Evolutionary conservation across 129 eudicot species (phyloP), one percentile per base, ranked within the genome.

Genomic region (Pseudognaphalium luteoalbum): DNA sequence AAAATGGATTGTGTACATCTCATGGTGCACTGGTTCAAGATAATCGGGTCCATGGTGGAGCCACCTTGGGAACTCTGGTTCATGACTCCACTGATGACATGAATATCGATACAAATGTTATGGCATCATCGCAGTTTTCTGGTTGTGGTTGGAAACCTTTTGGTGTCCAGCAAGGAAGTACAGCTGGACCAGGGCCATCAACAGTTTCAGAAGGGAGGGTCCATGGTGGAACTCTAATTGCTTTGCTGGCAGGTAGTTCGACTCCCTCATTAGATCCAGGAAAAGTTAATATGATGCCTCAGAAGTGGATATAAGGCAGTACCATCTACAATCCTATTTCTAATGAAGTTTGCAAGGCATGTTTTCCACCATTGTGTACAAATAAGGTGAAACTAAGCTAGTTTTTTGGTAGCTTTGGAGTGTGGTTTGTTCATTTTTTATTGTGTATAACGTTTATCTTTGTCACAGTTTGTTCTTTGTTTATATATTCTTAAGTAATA

Each of bases 221-320:
- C 72, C 97, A 91, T 77, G 97, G 97, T 32, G 97, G 95, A 67
- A 80, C 86, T 82, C 71, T 91, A 50, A 71, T 87, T 85, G 82
- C 95, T 58, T 65, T 88, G 70, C 74, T 91, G 30, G 70, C 84
- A 9, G 20, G 9, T 33, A 15, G 3, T 6, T 79, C 86, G 19
- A 71, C 66, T 83, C 71, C 59, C 19, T 28, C 69, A 4, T 80
- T 81, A 21, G 79, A 77, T 71, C 72, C 78, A 1, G 83, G 57
- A 81, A 80, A 81, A 77, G 72, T 78, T 47, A 78, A 67, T 54
- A 20, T 73, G 83, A 64, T 76, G 63, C 83, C 78, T 34, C 80
- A 74, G 69, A 79, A 79, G 50, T 85, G 92, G 88, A 68, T 85
- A 81, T 87, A 78, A 83, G 66, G 81, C 37, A 66, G 58, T 50